These are phyloP conservation scores for Mortierella sp. DNA, from an alignment of 371 early-diverging fungal genomes.

Conservation along the genomic window DNA sequence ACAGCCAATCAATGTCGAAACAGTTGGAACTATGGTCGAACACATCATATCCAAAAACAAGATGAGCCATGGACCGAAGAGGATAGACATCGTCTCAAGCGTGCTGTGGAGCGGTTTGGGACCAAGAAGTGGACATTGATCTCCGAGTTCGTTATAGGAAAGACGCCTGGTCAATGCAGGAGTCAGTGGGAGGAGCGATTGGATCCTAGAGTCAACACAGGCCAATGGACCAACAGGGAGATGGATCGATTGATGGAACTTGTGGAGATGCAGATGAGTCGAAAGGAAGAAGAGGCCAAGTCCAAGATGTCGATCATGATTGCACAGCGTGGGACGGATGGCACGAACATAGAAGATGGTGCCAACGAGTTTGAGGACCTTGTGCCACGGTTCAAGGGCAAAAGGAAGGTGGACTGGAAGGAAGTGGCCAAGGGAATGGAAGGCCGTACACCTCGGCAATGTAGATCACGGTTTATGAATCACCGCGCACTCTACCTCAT, in stretches of 20 bases:
- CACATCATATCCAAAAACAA: constrained; percentile 25
- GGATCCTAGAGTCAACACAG: constrained; percentile 17
- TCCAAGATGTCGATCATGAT: neutral
- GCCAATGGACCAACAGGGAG: constrained; percentile 29
- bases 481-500: constrained; percentile 26
- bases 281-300: constrained; percentile 13
- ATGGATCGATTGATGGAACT: constrained; percentile 36
- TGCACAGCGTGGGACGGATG: no score
- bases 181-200: constrained; percentile 30
- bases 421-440: constrained; percentile 34
- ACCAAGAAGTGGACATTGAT: constrained; percentile 24
- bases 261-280: constrained; percentile 18
- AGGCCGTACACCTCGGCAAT: constrained; percentile 34
- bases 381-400: constrained; percentile 37
- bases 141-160: constrained; percentile 45
- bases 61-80: constrained; percentile 34
- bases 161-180: constrained; percentile 37
- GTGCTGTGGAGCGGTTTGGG: constrained; percentile 35
- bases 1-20: constrained; percentile 43
- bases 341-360: neutral
- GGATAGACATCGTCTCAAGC: constrained; percentile 33
- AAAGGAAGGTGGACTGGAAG: constrained; percentile 32
- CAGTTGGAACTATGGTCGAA: constrained; percentile 41
- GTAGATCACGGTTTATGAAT: constrained; percentile 21
- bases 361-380: constrained; percentile 18